A percentile compares a stretch with the other conserved stretches of the same genome.
phyloP scores from a whole-genome alignment of 257 asterid genomes.

The Fraxinus cuspidata region DNA sequence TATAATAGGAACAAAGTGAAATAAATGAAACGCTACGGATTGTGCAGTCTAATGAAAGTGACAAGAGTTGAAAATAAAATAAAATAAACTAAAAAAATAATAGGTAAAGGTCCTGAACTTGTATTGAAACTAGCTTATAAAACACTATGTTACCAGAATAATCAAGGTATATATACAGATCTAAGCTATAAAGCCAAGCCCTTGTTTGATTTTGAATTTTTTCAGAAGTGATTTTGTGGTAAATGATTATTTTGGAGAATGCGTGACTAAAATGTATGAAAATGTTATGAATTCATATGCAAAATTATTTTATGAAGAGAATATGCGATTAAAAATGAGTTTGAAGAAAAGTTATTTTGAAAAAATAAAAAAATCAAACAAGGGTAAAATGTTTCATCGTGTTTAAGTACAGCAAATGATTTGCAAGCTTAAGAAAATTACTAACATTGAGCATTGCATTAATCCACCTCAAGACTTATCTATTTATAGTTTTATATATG shows the following conservation, averaged over 20 bases:
- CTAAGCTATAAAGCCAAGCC: neutral
- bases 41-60: neutral
- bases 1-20: neutral
- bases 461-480: too few species aligned
- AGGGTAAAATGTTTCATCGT: neutral
- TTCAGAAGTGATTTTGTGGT: too few species aligned
- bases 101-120: neutral
- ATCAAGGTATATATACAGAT: neutral
- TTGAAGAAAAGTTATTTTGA: too few species aligned
- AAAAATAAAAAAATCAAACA: too few species aligned
- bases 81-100: neutral
- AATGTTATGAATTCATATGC: too few species aligned
- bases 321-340: too few species aligned
- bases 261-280: too few species aligned
- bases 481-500: neutral
- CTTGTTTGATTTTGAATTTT: too few species aligned
- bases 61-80: too few species aligned
- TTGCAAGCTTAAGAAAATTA: neutral
- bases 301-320: too few species aligned
- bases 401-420: neutral
- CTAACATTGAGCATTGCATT: neutral
- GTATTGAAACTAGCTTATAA: neutral
- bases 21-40: too few species aligned
- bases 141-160: neutral
- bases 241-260: too few species aligned